Conservation (phyloP, 768 basidiomycete species). For the Grammothele lineata region DNA sequence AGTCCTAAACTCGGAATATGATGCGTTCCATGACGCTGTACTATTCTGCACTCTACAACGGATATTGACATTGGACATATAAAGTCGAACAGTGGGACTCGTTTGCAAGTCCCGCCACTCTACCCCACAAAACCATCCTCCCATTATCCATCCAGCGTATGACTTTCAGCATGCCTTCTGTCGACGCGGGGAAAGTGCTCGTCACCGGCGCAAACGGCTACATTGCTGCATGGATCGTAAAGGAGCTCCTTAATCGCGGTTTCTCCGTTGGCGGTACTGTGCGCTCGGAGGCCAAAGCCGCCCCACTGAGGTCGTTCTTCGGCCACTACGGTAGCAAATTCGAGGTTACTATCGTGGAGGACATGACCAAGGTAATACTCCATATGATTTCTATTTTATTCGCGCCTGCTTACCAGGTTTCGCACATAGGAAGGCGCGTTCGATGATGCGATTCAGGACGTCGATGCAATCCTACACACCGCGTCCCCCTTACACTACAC, state of each 20-base stretch:
- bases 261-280: slow-evolving; percentile 66
- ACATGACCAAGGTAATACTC: slow-evolving; percentile 49
- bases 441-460: slow-evolving; percentile 72
- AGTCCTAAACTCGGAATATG: no score
- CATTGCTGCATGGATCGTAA: slow-evolving; percentile 56
- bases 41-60: no score
- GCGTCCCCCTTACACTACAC: slow-evolving; percentile 58
- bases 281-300: slow-evolving; percentile 53
- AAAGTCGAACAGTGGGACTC: no score
- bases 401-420: neutral
- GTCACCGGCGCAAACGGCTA: slow-evolving; percentile 60
- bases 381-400: neutral
- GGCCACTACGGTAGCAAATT: slow-evolving; percentile 50
- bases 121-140: no score
- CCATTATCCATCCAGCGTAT: no score
- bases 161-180: slow-evolving; percentile 35
- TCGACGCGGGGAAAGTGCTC: slow-evolving; percentile 38
- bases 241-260: slow-evolving; percentile 52
- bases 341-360: slow-evolving; percentile 63
- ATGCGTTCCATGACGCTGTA: no score
- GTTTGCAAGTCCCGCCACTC: no score
- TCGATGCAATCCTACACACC: slow-evolving; percentile 68
- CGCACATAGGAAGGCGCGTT: slow-evolving; percentile 55
- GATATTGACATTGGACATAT: no score
- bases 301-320: slow-evolving; percentile 52